phyloP scores from a whole-genome alignment of 352 stramenopile genomes.

The Peronospora farinosa region DNA sequence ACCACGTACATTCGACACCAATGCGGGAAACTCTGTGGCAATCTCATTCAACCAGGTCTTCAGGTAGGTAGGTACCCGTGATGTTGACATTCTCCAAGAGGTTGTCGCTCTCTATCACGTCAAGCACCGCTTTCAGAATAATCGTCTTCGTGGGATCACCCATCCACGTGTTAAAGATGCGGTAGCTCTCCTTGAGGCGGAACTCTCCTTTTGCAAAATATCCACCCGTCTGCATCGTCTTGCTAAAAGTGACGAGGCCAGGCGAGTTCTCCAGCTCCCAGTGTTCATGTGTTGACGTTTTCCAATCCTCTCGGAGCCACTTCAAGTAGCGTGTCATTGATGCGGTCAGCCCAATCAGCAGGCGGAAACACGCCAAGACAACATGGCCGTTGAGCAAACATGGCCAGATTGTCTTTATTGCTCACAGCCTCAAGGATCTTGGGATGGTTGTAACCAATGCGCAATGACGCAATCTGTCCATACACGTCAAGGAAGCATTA shows the following conservation, averaged over 20 bases:
- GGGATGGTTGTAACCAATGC: slow-evolving; percentile 84
- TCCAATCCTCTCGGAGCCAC: slow-evolving; percentile 47
- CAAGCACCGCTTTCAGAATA: slow-evolving; percentile 63
- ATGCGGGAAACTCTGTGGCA: slow-evolving; percentile 38
- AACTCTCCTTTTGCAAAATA: slow-evolving; percentile 80
- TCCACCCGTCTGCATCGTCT: slow-evolving; percentile 80
- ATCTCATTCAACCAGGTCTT: slow-evolving; percentile 47
- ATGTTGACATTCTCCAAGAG: slow-evolving; percentile 71
- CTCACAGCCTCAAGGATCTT: slow-evolving; percentile 58
- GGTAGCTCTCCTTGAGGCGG: slow-evolving; percentile 60
- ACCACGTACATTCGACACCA: slow-evolving; percentile 69
- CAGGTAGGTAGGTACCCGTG: slow-evolving; percentile 64
- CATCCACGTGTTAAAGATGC: slow-evolving; percentile 89
- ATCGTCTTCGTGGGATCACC: slow-evolving; percentile 83
- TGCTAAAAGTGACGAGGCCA: slow-evolving; percentile 81
- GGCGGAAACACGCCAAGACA: slow-evolving; percentile 74
- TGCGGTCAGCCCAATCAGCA: slow-evolving; percentile 64
- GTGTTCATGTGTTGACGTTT: slow-evolving; percentile 78
- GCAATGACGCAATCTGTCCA: slow-evolving; percentile 78
- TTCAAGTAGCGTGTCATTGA: slow-evolving; percentile 54
- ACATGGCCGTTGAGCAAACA: slow-evolving; percentile 69
- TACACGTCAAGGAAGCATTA: slow-evolving; percentile 69
- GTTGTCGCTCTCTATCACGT: slow-evolving; percentile 49
- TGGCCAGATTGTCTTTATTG: slow-evolving; percentile 50
- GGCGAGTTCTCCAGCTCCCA: slow-evolving; percentile 71